phyloP scores from a whole-genome alignment of 2,329 filamentous ascomycete species.

The Ilyonectria destructans region DNA sequence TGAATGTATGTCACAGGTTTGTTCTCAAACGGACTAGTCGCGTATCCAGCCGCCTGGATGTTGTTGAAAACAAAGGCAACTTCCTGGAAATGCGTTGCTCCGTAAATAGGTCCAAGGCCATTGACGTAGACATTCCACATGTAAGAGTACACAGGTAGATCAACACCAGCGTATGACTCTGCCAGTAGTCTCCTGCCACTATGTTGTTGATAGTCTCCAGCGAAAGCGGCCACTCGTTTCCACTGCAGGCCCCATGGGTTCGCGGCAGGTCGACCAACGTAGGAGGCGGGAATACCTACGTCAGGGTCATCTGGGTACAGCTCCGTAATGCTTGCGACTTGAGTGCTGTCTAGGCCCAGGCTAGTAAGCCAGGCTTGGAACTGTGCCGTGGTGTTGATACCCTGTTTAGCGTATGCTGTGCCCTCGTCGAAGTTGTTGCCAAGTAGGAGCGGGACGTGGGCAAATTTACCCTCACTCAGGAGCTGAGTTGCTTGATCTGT shows the following conservation, averaged over 20 bases:
- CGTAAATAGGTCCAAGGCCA: constrained; percentile 60
- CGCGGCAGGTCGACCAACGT: constrained; percentile 51
- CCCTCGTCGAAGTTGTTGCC: constrained; percentile 79
- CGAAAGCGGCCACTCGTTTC: constrained; percentile 68
- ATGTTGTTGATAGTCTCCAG: constrained; percentile 72
- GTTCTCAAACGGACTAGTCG: constrained; percentile 56
- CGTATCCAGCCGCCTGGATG: constrained; percentile 59
- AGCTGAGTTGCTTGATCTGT: constrained; percentile 64
- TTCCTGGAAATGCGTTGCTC: constrained; percentile 48
- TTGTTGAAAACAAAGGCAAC: constrained; percentile 58
- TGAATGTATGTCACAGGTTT: constrained; percentile 55
- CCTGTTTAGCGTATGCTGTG: constrained; percentile 67
- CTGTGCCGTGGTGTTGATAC: constrained; percentile 70
- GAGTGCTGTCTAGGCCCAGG: constrained; percentile 42
- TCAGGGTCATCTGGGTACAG: constrained; percentile 68
- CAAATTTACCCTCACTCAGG: constrained; percentile 71
- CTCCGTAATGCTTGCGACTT: constrained; percentile 55
- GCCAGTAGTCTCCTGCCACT: constrained; percentile 69
- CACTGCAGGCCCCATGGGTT: constrained; percentile 62
- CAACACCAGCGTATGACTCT: constrained; percentile 65
- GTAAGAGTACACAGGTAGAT: constrained; percentile 65
- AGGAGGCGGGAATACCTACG: constrained; percentile 64
- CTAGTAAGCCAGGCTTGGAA: constrained; percentile 55
- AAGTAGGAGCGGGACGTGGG: constrained; percentile 74
- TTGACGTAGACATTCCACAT: constrained; percentile 66